Conservation (phyloP, 257 asterid genomes). For the Ocimum tenuiflorum region DNA sequence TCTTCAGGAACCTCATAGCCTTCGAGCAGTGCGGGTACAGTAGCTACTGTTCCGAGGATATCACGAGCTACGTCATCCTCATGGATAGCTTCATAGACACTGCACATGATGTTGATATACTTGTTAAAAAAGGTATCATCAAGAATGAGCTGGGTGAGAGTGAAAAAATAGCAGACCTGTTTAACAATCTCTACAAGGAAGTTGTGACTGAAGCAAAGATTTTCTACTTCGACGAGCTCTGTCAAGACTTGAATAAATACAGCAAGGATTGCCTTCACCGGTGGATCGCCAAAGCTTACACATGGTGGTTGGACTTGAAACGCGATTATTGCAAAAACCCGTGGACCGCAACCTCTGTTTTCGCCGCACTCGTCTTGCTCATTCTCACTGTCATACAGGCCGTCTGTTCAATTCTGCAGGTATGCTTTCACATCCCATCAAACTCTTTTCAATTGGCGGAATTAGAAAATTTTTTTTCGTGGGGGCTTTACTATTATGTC, state of each 20-base stretch:
- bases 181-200: conserved; percentile 30
- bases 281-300: not conserved
- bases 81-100: conserved; percentile 32
- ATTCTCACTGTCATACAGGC: conserved; percentile 14
- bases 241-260: conserved; percentile 14
- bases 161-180: conserved; percentile 20
- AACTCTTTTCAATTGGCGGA: no score
- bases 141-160: conserved; percentile 6
- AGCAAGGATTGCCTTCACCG: conserved; percentile 14
- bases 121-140: no score
- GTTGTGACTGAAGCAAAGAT: no score
- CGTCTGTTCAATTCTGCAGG: conserved; percentile 9
- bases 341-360: conserved; percentile 17
- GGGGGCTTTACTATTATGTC: no score
- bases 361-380: conserved; percentile 14
- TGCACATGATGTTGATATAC: conserved; percentile 19
- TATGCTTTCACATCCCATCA: not conserved
- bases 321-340: conserved; percentile 20
- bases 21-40: no score
- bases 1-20: no score
- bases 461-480: no score
- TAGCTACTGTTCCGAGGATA: conserved; percentile 10
- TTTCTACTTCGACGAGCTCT: conserved; percentile 15
- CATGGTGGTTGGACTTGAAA: conserved; percentile 6
- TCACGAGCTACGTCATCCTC: conserved; percentile 28